Evolutionary conservation across 345 rosid species (phyloP).

Genomic region (Sonneratia caseolaris): DNA sequence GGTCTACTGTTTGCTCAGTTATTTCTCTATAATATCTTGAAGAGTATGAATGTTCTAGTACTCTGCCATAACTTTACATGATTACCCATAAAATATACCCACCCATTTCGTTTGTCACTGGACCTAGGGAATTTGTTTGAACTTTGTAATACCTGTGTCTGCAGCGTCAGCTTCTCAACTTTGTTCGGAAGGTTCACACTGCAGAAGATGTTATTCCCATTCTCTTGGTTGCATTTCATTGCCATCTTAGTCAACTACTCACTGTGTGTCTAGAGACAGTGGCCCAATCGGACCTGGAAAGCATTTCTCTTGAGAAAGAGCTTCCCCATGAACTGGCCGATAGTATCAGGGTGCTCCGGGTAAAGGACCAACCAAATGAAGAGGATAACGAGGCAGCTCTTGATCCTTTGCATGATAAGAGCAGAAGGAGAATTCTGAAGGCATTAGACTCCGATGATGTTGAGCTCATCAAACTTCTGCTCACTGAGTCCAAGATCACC

Average conservation of each 20-base stretch:
- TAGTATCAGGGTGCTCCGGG: slow-evolving; percentile 40
- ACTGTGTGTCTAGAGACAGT: slow-evolving; percentile 70
- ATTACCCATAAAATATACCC: neutral
- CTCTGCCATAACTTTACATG: neutral
- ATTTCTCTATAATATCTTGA: neutral
- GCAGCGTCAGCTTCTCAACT: slow-evolving; percentile 20
- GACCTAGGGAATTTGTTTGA: neutral
- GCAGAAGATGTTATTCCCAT: slow-evolving; percentile 77
- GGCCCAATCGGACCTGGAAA: slow-evolving; percentile 73
- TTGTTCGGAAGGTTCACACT: slow-evolving; percentile 51
- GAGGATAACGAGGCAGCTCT: slow-evolving; percentile 18
- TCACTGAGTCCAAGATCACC: slow-evolving; percentile 64
- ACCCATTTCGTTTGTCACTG: neutral
- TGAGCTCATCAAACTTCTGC: slow-evolving; percentile 79
- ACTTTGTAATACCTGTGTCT: neutral
- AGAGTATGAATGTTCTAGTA: neutral
- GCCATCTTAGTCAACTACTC: slow-evolving; percentile 60
- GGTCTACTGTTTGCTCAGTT: neutral
- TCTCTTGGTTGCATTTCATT: slow-evolving; percentile 72
- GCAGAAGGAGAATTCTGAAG: slow-evolving; percentile 65
- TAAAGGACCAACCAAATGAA: slow-evolving; percentile 29
- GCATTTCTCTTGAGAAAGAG: slow-evolving; percentile 62
- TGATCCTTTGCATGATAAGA: slow-evolving; percentile 45
- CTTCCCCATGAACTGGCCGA: slow-evolving; percentile 62
- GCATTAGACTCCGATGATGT: slow-evolving; percentile 95